Evolutionary conservation across 768 basidiomycete species (phyloP).

Genomic region (Russula brevipes): DNA sequence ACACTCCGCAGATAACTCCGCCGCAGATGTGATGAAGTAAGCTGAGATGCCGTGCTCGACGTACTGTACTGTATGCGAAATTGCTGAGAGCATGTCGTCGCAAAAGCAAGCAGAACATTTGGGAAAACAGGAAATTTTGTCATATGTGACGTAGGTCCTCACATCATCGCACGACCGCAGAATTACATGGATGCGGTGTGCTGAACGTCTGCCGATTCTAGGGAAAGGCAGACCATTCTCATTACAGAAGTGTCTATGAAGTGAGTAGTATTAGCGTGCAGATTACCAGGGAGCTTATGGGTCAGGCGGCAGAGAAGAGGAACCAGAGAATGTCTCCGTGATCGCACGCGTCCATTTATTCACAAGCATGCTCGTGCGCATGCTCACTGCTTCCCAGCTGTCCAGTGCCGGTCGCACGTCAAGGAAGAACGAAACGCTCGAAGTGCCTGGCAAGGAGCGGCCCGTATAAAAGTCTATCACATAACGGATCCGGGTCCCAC

Average conservation of each 20-base stretch:
- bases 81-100: no score
- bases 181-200: no score
- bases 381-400: slow-evolving; percentile 86
- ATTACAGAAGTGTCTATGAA: background rate
- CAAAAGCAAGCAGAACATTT: no score
- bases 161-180: no score
- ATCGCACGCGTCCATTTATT: slow-evolving; percentile 30
- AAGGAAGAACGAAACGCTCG: slow-evolving; percentile 79
- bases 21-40: no score
- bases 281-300: background rate
- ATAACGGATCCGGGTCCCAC: slow-evolving; percentile 84
- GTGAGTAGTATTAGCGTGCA: background rate
- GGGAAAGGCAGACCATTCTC: background rate
- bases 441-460: slow-evolving; percentile 42
- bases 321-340: slow-evolving; percentile 12
- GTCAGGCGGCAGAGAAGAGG: slow-evolving; percentile 24
- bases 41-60: no score
- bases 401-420: slow-evolving; percentile 94
- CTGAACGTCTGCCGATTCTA: no score
- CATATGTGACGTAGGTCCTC: no score
- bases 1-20: no score
- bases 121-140: no score
- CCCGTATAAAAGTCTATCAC: slow-evolving; percentile 99
- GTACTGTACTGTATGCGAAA: no score
- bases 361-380: slow-evolving; percentile 65